phyloP scores from a whole-genome alignment of 129 eudicot species.

The Ambrosia trifida region DNA sequence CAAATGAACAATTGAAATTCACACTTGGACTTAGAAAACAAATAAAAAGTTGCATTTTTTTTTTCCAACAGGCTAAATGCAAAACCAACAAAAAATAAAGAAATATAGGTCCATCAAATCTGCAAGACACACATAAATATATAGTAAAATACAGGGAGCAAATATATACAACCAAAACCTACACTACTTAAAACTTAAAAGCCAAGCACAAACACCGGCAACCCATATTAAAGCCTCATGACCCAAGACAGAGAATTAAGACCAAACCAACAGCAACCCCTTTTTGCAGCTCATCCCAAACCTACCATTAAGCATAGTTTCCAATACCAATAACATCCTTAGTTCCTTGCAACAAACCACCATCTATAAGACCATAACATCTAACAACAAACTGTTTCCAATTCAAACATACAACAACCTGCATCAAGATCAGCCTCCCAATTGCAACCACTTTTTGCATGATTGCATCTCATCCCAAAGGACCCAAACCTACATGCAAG shows the following conservation, averaged over 20 bases:
- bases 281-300: not conserved
- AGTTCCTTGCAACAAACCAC: not conserved
- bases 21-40: not conserved
- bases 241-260: not conserved
- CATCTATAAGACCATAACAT: not conserved
- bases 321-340: not conserved
- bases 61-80: not conserved
- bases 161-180: not conserved
- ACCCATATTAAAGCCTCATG: slow-evolving; percentile 1
- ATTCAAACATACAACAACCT: not conserved
- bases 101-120: not conserved
- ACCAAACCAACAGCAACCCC: not conserved
- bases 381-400: not conserved
- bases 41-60: not conserved
- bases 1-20: not conserved
- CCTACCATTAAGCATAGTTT: not conserved
- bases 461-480: too few species aligned
- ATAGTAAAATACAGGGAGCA: not conserved
- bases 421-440: not conserved
- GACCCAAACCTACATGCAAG: not conserved
- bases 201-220: not conserved
- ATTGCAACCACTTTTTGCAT: too few species aligned
- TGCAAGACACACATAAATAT: not conserved
- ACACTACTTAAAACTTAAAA: not conserved
- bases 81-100: not conserved